A percentile compares a stretch with the other conserved stretches of the same genome.
Conservation (phyloP, 1,284 basidiomycete species). For the Cryptococcus sp. region DNA sequence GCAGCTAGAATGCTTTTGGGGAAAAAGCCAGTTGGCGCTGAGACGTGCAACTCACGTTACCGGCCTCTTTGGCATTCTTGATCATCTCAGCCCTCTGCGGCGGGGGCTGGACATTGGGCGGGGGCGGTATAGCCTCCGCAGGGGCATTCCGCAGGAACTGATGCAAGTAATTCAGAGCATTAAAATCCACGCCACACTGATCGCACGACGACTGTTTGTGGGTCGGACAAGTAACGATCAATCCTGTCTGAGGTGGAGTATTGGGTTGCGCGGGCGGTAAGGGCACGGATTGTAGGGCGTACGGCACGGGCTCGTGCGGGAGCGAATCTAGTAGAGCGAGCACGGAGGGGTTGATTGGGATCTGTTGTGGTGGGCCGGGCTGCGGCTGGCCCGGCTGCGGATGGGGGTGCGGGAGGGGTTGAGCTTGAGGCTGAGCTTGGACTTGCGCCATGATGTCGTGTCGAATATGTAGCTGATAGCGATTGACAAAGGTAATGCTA, state of each 20-base stretch:
- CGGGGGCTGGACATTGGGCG: slow-evolving; percentile 64
- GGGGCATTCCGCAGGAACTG: slow-evolving; percentile 70
- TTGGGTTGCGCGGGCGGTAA: slow-evolving; percentile 29
- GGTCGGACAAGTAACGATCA: slow-evolving; percentile 59
- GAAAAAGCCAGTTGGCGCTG: no score
- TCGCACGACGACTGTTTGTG: slow-evolving; percentile 72
- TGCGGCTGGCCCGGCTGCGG: slow-evolving; percentile 4
- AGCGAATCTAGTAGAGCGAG: slow-evolving; percentile 47
- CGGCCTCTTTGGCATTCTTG: slow-evolving; percentile 80
- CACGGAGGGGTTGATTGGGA: slow-evolving; percentile 42
- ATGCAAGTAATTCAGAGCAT: slow-evolving; percentile 67
- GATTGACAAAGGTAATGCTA: no score
- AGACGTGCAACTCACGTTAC: slow-evolving; percentile 65
- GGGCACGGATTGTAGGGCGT: slow-evolving; percentile 29
- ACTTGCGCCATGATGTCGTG: no score
- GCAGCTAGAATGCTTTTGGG: no score
- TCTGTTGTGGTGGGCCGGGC: slow-evolving; percentile 19
- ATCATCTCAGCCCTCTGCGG: slow-evolving; percentile 73
- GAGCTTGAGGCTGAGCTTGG: slow-evolving; percentile 9
- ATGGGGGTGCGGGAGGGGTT: slow-evolving; percentile 18
- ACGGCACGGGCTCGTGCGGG: slow-evolving; percentile 38
- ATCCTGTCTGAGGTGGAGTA: slow-evolving; percentile 34
- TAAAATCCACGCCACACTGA: slow-evolving; percentile 70
- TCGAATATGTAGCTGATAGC: no score
- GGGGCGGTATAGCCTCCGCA: slow-evolving; percentile 70